Conservation (phyloP, 108 stramenopile genomes). For the Phaeodactylum tricornutum region DNA sequence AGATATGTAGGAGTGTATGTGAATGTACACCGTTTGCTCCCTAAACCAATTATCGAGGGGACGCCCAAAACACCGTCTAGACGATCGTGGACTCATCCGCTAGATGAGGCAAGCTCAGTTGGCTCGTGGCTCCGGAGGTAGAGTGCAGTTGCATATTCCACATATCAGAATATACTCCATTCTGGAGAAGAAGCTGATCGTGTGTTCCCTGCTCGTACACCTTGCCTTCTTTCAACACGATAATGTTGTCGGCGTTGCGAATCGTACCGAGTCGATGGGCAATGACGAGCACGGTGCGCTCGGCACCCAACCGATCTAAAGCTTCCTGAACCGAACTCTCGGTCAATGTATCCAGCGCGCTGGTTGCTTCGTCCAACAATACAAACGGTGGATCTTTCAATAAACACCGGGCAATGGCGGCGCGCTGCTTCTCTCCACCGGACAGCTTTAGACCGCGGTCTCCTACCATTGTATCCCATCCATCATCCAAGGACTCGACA, state of each 20-base stretch:
- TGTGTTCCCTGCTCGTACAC: conserved; percentile 96
- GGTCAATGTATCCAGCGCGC: conserved; percentile 65
- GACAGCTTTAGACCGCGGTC: conserved; percentile 92
- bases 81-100: too few relatives aligned
- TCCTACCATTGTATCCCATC: conserved; percentile 94
- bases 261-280: conserved; percentile 96
- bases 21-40: too few relatives aligned
- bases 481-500: conserved; percentile 65
- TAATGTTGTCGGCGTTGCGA: conserved; percentile 92
- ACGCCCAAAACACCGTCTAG: too few relatives aligned
- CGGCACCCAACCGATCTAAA: conserved; percentile 75
- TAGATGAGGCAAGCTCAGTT: background rate
- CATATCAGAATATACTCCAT: conserved; percentile 83
- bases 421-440: conserved; percentile 79
- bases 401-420: conserved; percentile 73
- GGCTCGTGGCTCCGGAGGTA: background rate
- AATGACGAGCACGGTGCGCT: conserved; percentile 92
- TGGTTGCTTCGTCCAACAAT: conserved; percentile 56
- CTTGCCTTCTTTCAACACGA: conserved; percentile 86
- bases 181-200: conserved; percentile 70
- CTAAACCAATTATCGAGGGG: too few relatives aligned
- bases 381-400: conserved; percentile 93
- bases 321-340: conserved; percentile 93
- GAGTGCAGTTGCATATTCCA: conserved; percentile 80
- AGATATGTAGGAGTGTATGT: too few relatives aligned